Percentiles rank a stretch among this genome's conserved stretches.
Conservation (phyloP, 2,329 filamentous ascomycete genomes). For the Fusarium papillatum region DNA sequence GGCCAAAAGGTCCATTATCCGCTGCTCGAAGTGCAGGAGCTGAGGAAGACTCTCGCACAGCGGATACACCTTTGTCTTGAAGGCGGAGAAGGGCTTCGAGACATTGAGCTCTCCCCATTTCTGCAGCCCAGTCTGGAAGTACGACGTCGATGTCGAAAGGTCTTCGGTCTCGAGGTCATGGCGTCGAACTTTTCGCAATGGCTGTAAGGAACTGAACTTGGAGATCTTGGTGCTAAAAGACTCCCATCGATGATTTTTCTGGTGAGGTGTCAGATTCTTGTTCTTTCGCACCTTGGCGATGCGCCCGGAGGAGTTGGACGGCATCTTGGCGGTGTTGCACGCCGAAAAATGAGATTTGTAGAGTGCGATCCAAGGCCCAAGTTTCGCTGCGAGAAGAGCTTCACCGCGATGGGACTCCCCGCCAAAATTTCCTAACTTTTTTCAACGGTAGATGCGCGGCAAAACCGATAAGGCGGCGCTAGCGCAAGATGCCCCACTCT, state of each 20-base stretch:
- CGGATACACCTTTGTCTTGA: constrained; percentile 80
- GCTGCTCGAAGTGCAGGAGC: constrained; percentile 90
- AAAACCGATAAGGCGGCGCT: constrained; percentile 51
- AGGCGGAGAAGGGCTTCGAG: constrained; percentile 83
- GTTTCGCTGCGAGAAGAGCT: constrained; percentile 39
- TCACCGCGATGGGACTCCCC: constrained; percentile 42
- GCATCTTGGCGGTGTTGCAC: constrained; percentile 64
- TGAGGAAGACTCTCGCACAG: constrained; percentile 92
- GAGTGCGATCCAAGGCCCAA: constrained; percentile 34
- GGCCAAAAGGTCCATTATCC: constrained; percentile 84
- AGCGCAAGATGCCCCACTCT: constrained; percentile 15
- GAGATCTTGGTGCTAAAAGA: constrained; percentile 91
- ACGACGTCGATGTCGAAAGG: constrained; percentile 82
- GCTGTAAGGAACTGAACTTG: constrained; percentile 91
- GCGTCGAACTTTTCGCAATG: constrained; percentile 88
- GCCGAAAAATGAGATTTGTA: constrained; percentile 41
- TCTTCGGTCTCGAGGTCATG: constrained; percentile 87
- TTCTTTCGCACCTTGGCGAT: constrained; percentile 78
- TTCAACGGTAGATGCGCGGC: constrained; percentile 49
- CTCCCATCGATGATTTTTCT: constrained; percentile 91
- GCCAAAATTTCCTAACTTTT: constrained; percentile 50
- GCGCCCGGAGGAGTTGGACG: constrained; percentile 73
- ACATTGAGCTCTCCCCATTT: constrained; percentile 96
- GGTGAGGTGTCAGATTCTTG: constrained; percentile 79
- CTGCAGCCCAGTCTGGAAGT: constrained; percentile 85